Evolutionary conservation across 2,329 filamentous ascomycete species (phyloP).

Genomic region (Cladophialophora yegresii): DNA sequence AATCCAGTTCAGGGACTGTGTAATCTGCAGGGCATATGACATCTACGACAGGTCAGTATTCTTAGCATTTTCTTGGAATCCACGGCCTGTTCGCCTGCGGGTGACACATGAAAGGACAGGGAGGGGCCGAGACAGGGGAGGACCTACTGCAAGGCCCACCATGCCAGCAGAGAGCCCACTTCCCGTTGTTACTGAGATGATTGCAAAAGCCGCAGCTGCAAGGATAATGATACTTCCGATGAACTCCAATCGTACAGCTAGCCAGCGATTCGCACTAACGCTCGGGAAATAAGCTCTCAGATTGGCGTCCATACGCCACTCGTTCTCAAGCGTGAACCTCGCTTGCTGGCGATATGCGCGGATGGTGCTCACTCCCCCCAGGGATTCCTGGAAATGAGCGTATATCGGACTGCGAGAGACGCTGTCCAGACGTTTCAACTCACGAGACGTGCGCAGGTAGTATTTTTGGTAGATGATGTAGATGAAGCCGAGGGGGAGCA

Average conservation of each 20-base stretch:
- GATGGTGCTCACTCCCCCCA: conserved; percentile 92
- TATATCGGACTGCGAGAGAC: conserved; percentile 95
- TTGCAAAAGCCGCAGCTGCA: conserved; percentile 76
- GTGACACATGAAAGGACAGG: neutral
- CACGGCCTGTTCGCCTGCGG: neutral
- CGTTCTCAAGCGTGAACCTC: conserved; percentile 88
- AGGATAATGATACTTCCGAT: conserved; percentile 94
- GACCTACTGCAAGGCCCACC: conserved; percentile 70
- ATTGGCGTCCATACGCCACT: conserved; percentile 96
- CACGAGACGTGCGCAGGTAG: conserved; percentile 92
- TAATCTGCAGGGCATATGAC: conserved; percentile 97
- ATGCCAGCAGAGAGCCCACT: conserved; percentile 67
- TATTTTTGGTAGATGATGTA: conserved; percentile 96
- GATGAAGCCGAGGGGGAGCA: conserved; percentile 74
- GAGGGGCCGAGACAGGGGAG: neutral
- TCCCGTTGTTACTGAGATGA: conserved; percentile 73
- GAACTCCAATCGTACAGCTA: conserved; percentile 92
- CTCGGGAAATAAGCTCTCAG: conserved; percentile 93
- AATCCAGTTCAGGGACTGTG: conserved; percentile 97
- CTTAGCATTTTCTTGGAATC: conserved; percentile 5
- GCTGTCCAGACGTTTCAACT: conserved; percentile 93
- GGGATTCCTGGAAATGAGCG: conserved; percentile 95
- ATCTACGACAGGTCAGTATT: conserved; percentile 52
- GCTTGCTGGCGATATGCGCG: conserved; percentile 88
- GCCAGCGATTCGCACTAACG: conserved; percentile 90